Evolutionary conservation across 2,329 filamentous ascomycete genomes (phyloP).

Genomic region (Colletotrichum sp.): DNA sequence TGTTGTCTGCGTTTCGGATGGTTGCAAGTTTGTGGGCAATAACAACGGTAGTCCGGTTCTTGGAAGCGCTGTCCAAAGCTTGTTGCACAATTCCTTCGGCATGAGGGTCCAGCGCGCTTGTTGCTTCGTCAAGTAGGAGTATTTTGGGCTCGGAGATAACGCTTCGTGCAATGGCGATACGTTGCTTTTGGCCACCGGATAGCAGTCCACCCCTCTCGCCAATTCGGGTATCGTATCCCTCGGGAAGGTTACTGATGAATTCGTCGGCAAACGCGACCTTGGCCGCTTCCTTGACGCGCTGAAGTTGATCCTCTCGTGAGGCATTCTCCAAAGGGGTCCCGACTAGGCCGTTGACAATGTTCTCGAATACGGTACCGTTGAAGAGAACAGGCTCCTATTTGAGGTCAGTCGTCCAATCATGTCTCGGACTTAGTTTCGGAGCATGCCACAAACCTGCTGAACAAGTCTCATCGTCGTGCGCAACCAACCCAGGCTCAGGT

Average conservation of each 20-base stretch:
- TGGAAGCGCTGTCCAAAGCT: constrained; percentile 57
- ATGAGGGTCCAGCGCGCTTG: constrained; percentile 55
- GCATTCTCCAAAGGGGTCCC: constrained; percentile 13
- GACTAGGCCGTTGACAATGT: constrained; percentile 26
- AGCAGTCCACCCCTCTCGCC: constrained; percentile 27
- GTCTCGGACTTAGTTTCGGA: no score
- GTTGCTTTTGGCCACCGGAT: constrained; percentile 66
- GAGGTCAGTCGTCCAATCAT: constrained; percentile 11
- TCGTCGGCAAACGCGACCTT: constrained; percentile 27
- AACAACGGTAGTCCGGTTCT: constrained; percentile 65
- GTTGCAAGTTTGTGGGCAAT: constrained; percentile 63
- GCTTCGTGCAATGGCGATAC: constrained; percentile 69
- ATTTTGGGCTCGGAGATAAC: constrained; percentile 66
- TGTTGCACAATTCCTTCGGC: constrained; percentile 55
- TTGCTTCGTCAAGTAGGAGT: constrained; percentile 71
- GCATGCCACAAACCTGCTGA: constrained; percentile 24
- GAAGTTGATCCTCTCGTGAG: constrained; percentile 29
- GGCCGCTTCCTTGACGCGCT: constrained; percentile 38
- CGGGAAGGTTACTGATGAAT: constrained; percentile 26
- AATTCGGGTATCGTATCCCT: constrained; percentile 28
- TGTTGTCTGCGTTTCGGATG: constrained; percentile 34
- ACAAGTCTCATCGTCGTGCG: constrained; percentile 34
- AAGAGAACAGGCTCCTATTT: constrained; percentile 29
- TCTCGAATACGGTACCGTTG: constrained; percentile 26
- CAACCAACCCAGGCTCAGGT: constrained; percentile 32